Evolutionary conservation across 345 rosid species (phyloP).

Genomic region (Camelina sativa): DNA sequence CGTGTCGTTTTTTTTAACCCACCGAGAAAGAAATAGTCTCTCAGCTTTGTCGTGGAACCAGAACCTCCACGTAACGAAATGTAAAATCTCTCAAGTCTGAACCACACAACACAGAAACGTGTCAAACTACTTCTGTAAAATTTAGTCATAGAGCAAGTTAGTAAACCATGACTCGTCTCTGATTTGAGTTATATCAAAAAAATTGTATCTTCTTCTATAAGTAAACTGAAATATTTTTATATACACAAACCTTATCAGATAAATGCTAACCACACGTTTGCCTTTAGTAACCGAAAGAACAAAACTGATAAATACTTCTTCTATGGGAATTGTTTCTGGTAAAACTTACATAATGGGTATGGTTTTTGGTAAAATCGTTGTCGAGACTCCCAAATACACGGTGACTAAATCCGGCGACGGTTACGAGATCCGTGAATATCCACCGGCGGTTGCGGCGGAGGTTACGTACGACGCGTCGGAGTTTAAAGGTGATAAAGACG

Average conservation of each 20-base stretch:
- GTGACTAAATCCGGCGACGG: constrained; percentile 53
- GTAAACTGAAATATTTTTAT: not conserved
- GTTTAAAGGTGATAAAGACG: constrained; percentile 73
- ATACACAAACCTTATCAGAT: constrained; percentile 5
- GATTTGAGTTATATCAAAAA: constrained; percentile 1
- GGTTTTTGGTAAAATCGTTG: constrained; percentile 72
- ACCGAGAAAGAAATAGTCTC: not conserved
- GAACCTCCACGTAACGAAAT: constrained; percentile 33
- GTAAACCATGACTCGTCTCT: not conserved
- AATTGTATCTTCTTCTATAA: constrained; percentile 13
- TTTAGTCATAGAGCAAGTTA: not conserved
- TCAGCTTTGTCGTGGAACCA: constrained; percentile 36
- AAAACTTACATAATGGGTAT: constrained; percentile 61
- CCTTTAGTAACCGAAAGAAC: constrained; percentile 24
- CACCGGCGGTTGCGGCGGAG: constrained; percentile 70
- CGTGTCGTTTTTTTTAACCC: constrained; percentile 13
- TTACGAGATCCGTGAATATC: constrained; percentile 81
- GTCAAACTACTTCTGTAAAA: constrained; percentile 27
- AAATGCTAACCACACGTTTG: constrained; percentile 37
- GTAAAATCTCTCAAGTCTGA: not conserved
- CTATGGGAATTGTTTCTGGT: constrained; percentile 28
- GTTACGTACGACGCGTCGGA: constrained; percentile 72
- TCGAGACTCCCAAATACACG: constrained; percentile 74
- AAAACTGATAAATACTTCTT: constrained; percentile 31
- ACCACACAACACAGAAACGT: constrained; percentile 37